Conservation (phyloP, 805 yeast genomes). For the Candida odintsovae region DNA sequence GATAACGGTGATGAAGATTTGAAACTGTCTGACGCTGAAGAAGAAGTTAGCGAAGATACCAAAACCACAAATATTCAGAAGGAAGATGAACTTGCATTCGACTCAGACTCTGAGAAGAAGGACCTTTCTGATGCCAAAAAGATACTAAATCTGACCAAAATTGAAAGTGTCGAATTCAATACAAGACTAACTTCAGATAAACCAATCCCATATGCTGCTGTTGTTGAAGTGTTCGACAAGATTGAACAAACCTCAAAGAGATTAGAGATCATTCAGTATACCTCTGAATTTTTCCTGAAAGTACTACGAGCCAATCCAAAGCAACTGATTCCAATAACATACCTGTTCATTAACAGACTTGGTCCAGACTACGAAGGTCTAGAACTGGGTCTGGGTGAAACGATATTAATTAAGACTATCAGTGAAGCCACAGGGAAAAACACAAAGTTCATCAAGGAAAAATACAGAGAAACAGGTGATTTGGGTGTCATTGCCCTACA, state of each 20-base stretch:
- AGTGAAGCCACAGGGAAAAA: slow-evolving; percentile 88
- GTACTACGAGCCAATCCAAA: slow-evolving; percentile 50
- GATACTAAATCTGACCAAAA: slow-evolving; percentile 13
- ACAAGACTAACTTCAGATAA: slow-evolving; percentile 1
- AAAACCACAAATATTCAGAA: neutral
- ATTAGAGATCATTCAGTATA: slow-evolving; percentile 69
- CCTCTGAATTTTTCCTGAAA: slow-evolving; percentile 65
- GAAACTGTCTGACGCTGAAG: neutral
- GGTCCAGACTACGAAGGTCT: slow-evolving; percentile 97
- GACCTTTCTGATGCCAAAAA: slow-evolving; percentile 19
- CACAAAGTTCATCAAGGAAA: slow-evolving; percentile 59
- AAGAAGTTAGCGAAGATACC: neutral
- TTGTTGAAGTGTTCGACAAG: slow-evolving; percentile 62
- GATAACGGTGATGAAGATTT: neutral
- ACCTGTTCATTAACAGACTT: slow-evolving; percentile 77
- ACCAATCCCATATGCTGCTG: slow-evolving; percentile 31
- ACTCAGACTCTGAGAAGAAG: slow-evolving; percentile 20
- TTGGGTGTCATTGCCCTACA: slow-evolving; percentile 83
- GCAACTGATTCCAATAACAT: slow-evolving; percentile 64
- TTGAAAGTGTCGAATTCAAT: slow-evolving; percentile 3
- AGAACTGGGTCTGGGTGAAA: slow-evolving; percentile 92
- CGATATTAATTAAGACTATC: slow-evolving; percentile 79
- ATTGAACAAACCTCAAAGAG: slow-evolving; percentile 80
- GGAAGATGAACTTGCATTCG: slow-evolving; percentile 17
- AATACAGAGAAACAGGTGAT: slow-evolving; percentile 80